Base-by-base conservation (phyloP, 2,329 filamentous ascomycete genomes). In the Pseudopithomyces maydicus region DNA sequence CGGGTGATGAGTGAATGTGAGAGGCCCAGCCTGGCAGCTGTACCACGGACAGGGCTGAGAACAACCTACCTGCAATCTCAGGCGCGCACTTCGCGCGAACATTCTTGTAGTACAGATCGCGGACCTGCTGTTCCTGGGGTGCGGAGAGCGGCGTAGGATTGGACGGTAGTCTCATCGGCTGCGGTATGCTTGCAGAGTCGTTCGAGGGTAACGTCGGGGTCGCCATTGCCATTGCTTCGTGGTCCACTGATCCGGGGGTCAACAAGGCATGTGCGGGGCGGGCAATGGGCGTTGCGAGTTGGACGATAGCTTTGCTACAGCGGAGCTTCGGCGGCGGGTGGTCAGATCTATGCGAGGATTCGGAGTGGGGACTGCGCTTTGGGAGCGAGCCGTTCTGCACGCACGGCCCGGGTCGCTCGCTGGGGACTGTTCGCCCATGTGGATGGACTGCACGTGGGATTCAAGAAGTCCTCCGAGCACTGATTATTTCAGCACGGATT, bases 11-110 rank as follows among this genome's bases (percentile, higher is more conserved):
- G 12, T 36, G 12, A 5, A 14, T 5, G 3, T 15, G 15, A 17
- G 38, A 10, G 11, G 15, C n/a, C 8, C 6, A 15, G 38, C n/a
- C 19, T 19, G 38, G 10, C n/a, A 17, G 20, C 14, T 29, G 36
- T 1, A 8, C 26, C n/a, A 11, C 20, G 36, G 41, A 17, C n/a
- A 22, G 43, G 33, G 50, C 23, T 38, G 14, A 22, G n/a, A 39
- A 48, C 29, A 36, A 61, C 65, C 38, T 69, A 82, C 80, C 78
- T 74, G 78, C 74, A 39, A 83, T 80, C 70, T 82, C 80, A 51
- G 92, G 88, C 68, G 94, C 88, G 50, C 94, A 88, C 58, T 92
- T 87, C 1, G 92, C 84, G 0, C 91, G 90, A 7, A 94, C 90
- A 62, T 91, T 90, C 71, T 88, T 85, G 78, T 95, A 90, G 79